Percentiles rank a stretch among this genome's conserved stretches.
Evolutionary conservation across 75 land plant species (phyloP).

Genomic region (Sequoiadendron giganteum): DNA sequence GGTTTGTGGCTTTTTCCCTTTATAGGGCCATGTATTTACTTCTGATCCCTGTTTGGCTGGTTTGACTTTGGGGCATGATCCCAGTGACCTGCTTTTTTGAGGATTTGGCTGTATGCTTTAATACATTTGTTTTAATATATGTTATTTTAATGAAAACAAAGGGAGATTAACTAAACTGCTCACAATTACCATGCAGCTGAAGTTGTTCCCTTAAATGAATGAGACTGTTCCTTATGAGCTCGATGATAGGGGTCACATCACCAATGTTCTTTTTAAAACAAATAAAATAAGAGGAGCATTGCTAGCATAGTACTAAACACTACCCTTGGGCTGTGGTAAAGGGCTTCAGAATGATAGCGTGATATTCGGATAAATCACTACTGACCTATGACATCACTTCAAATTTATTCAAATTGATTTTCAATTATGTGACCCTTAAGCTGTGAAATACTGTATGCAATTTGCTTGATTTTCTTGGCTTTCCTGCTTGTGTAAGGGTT

Average conservation of each 20-base stretch:
- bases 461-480: background rate
- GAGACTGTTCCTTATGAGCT: background rate
- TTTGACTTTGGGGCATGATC: no score
- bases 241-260: background rate
- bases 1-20: no score
- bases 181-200: no score
- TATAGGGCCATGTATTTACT: no score
- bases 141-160: no score
- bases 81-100: no score
- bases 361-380: background rate
- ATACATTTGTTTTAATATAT: no score
- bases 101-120: no score
- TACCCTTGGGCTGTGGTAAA: background rate
- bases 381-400: background rate
- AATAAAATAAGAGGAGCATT: background rate
- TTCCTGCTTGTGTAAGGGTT: background rate
- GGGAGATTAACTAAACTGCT: no score
- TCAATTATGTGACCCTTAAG: background rate
- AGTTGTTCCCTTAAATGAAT: no score
- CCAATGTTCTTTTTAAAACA: background rate
- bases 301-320: background rate
- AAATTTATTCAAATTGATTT: background rate
- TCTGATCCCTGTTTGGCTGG: no score
- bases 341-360: background rate
- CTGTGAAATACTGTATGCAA: background rate